Percentiles rank a stretch among this genome's conserved stretches.
Conservation (phyloP, 148 eudicot species). For the Cornus kousa region DNA sequence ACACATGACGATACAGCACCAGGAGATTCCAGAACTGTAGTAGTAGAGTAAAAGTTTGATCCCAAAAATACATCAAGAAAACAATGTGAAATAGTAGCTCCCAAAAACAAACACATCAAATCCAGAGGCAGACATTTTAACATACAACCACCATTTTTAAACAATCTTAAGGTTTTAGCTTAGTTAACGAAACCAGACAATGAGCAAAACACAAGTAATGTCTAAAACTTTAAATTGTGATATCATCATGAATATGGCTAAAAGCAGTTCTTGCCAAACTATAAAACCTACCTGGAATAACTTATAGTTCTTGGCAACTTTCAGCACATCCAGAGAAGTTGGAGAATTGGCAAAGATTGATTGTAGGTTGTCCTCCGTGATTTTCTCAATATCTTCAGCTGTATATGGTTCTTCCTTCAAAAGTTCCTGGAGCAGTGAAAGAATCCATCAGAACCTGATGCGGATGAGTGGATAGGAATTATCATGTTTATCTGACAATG, state of each 20-base stretch:
- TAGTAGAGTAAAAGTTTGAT: background rate
- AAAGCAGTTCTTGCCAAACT: conserved; percentile 4
- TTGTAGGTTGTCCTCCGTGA: conserved; percentile 46
- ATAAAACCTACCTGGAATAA: conserved; percentile 64
- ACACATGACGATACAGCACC: no score
- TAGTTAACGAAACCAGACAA: background rate
- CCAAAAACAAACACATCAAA: background rate
- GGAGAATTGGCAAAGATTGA: conserved; percentile 71
- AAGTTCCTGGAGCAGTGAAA: conserved; percentile 48
- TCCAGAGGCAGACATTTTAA: background rate
- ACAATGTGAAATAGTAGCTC: background rate
- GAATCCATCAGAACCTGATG: conserved; percentile 3
- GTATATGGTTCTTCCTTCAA: conserved; percentile 81
- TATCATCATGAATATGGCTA: background rate
- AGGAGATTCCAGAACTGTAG: no score
- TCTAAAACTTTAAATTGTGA: background rate
- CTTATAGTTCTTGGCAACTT: conserved; percentile 76
- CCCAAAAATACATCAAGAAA: background rate
- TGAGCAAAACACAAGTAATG: background rate
- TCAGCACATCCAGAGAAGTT: conserved; percentile 80
- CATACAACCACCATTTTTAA: no score
- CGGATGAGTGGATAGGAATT: background rate
- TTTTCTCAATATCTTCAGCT: conserved; percentile 68
- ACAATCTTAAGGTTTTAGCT: background rate
- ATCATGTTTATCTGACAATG: background rate